Evolutionary conservation across 225 moss, liverwort and hornwort genomes (phyloP).

Genomic region (Physcomitrium patens): DNA sequence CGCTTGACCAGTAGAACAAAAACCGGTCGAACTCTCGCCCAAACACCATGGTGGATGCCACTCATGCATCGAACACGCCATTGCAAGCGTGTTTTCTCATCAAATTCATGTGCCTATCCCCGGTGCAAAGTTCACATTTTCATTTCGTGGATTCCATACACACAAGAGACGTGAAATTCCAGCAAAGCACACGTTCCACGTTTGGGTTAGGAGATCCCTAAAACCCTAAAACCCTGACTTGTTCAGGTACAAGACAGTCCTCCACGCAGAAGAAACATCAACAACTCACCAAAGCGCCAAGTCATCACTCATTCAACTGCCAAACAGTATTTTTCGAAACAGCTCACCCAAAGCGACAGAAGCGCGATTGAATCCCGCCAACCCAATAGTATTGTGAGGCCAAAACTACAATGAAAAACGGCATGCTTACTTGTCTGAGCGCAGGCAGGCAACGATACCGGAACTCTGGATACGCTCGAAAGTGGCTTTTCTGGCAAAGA

Average conservation of each 20-base stretch:
- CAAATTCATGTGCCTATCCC: too few species aligned
- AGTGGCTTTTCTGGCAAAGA: slow-evolving; percentile 36
- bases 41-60: not conserved
- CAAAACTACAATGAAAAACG: not conserved
- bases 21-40: not conserved
- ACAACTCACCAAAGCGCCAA: too few species aligned
- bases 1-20: not conserved
- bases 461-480: slow-evolving; percentile 44
- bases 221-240: slow-evolving; percentile 4
- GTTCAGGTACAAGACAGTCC: too few species aligned
- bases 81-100: not conserved
- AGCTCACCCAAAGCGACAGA: not conserved
- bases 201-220: not conserved
- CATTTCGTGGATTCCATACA: too few species aligned
- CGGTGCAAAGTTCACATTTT: too few species aligned
- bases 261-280: not conserved
- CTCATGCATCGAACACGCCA: too few species aligned
- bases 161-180: too few species aligned
- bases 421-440: slow-evolving; percentile 53
- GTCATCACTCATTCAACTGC: not conserved
- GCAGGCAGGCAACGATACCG: slow-evolving; percentile 70
- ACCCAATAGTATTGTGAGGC: not conserved
- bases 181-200: too few species aligned
- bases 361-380: not conserved
- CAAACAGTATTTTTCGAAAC: not conserved